Evolutionary conservation across 768 basidiomycete genomes (phyloP).

Genomic region (Amanita muscaria): DNA sequence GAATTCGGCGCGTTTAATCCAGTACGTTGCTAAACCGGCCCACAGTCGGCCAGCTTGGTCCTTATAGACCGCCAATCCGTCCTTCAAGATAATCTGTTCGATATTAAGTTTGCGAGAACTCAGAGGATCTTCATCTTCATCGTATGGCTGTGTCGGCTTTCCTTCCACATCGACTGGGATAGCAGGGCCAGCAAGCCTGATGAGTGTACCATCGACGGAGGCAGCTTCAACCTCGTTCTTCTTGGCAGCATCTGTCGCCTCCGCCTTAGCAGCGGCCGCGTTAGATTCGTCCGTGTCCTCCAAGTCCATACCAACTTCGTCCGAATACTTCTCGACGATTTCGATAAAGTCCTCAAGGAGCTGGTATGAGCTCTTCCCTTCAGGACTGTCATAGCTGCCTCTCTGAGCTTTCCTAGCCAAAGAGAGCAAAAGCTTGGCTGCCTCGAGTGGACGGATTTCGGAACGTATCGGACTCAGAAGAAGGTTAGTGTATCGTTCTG

Average conservation of each 20-base stretch:
- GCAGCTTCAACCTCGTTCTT: conserved; percentile 27
- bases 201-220: conserved; percentile 50
- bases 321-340: conserved; percentile 81
- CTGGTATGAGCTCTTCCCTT: conserved; percentile 94
- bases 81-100: conserved; percentile 73
- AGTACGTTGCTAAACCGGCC: conserved; percentile 95
- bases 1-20: conserved; percentile 96
- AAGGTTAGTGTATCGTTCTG: conserved; percentile 67
- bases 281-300: conserved; percentile 62
- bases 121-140: conserved; percentile 78
- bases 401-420: conserved; percentile 77
- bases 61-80: conserved; percentile 85
- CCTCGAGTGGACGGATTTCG: conserved; percentile 75
- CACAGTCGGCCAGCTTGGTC: conserved; percentile 96
- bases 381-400: conserved; percentile 79
- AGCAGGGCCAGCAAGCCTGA: conserved; percentile 65
- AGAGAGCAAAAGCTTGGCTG: conserved; percentile 81
- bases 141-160: conserved; percentile 44
- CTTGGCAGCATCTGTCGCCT: conserved; percentile 27
- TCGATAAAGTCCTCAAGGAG: conserved; percentile 89
- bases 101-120: conserved; percentile 71
- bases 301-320: conserved; percentile 85
- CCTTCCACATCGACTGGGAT: conserved; percentile 43
- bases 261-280: conserved; percentile 35
- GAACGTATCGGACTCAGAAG: conserved; percentile 52